These are phyloP conservation scores for Aspergillus brasiliensis DNA, from an alignment of 2,329 filamentous ascomycete species.

Conservation along the genomic window DNA sequence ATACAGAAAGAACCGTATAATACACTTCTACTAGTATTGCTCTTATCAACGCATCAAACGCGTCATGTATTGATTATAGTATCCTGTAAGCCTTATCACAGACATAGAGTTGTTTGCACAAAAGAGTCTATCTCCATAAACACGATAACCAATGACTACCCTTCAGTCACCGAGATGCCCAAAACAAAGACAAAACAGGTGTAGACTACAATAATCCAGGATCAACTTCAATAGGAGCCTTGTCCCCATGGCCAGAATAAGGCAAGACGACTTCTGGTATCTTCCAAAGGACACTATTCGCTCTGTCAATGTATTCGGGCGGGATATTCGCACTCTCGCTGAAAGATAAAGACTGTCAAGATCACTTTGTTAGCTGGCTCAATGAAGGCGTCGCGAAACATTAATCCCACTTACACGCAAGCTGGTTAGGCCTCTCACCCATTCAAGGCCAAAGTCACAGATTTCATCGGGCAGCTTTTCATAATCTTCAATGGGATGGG, in stretches of 20 bases:
- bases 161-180: background rate
- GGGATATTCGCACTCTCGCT: slow-evolving; percentile 28
- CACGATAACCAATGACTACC: background rate
- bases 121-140: background rate
- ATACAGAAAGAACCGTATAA: background rate
- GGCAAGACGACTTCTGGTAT: slow-evolving; percentile 31
- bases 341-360: slow-evolving; percentile 31
- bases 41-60: too few relatives aligned
- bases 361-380: background rate
- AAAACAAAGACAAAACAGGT: background rate
- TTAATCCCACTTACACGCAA: slow-evolving; percentile 23
- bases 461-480: slow-evolving; percentile 7
- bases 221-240: slow-evolving; percentile 28
- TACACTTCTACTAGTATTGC: background rate
- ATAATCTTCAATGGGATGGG: slow-evolving; percentile 14
- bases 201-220: slow-evolving; percentile 18
- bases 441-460: slow-evolving; percentile 28
- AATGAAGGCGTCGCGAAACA: background rate
- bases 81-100: background rate
- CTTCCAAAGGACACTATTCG: slow-evolving; percentile 30
- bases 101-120: background rate
- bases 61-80: background rate
- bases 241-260: slow-evolving; percentile 13
- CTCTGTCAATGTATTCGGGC: slow-evolving; percentile 23
- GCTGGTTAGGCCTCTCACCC: slow-evolving; percentile 27